Evolutionary conservation across 2,329 filamentous ascomycete genomes (phyloP).

Genomic region (Diaporthe sp.): DNA sequence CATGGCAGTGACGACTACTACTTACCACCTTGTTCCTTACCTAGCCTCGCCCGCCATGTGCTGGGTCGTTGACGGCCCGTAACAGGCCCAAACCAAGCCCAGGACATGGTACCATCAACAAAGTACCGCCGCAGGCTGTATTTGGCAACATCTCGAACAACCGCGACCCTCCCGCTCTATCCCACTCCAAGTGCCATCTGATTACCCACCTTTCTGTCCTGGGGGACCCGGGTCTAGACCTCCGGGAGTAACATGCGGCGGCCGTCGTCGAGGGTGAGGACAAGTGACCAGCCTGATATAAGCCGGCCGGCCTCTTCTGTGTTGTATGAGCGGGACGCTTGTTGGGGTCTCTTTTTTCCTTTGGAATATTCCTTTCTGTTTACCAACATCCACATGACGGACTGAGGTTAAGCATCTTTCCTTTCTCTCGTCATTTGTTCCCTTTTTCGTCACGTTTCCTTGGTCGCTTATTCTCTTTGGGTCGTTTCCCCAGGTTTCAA

Average conservation of each 20-base stretch:
- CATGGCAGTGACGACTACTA: conserved; percentile 19
- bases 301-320: conserved; percentile 13
- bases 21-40: conserved; percentile 14
- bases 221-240: conserved; percentile 18
- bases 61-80: conserved; percentile 5
- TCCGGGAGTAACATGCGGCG: conserved; percentile 13
- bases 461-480: not conserved
- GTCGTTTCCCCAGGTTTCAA: conserved; percentile 10
- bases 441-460: conserved; percentile 12
- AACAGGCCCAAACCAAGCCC: conserved; percentile 20
- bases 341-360: conserved; percentile 27
- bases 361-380: conserved; percentile 23
- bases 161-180: not conserved
- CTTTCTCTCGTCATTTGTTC: not conserved
- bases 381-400: not conserved
- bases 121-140: conserved; percentile 10
- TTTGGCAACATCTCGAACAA: conserved; percentile 31
- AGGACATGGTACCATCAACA: conserved; percentile 13
- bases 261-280: not conserved
- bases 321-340: not conserved
- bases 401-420: conserved; percentile 13
- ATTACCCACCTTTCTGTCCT: not conserved
- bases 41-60: not conserved
- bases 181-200: not conserved
- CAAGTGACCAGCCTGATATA: conserved; percentile 21